phyloP scores from a whole-genome alignment of 2,329 filamentous ascomycete species.

The Raffaelea ambrosiae region DNA sequence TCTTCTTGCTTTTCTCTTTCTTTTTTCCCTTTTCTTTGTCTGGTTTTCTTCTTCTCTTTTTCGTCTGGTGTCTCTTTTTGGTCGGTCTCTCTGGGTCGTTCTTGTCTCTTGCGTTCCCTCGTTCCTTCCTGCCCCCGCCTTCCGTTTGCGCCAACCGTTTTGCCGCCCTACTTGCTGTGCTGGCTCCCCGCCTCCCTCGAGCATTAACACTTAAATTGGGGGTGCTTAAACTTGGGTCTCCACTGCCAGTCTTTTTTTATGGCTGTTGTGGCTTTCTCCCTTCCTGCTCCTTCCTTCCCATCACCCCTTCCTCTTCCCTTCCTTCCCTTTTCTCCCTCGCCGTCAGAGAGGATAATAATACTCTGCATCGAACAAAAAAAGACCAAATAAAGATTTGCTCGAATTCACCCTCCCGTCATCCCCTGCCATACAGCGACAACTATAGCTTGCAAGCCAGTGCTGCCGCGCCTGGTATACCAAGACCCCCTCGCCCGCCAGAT shows the following conservation, averaged over 20 bases:
- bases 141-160: not conserved
- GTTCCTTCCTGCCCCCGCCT: too few species aligned
- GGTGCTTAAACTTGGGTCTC: not conserved
- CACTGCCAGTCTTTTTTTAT: not conserved
- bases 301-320: not conserved
- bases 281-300: not conserved
- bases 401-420: not conserved
- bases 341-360: not conserved
- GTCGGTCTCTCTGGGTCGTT: not conserved
- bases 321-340: not conserved
- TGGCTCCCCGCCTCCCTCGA: not conserved
- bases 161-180: not conserved
- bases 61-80: not conserved
- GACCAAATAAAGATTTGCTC: not conserved
- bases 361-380: not conserved
- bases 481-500: not conserved
- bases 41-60: slow-evolving; percentile 2
- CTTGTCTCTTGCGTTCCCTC: too few species aligned
- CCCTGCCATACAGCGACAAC: not conserved
- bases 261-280: slow-evolving; percentile 1
- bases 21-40: not conserved
- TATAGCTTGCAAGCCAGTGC: not conserved
- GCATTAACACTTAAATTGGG: slow-evolving; percentile 8
- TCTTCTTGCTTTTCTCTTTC: not conserved
- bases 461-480: not conserved